Evolutionary conservation across 768 basidiomycete species (phyloP).

Genomic region (Xerocomellus amylosporus): DNA sequence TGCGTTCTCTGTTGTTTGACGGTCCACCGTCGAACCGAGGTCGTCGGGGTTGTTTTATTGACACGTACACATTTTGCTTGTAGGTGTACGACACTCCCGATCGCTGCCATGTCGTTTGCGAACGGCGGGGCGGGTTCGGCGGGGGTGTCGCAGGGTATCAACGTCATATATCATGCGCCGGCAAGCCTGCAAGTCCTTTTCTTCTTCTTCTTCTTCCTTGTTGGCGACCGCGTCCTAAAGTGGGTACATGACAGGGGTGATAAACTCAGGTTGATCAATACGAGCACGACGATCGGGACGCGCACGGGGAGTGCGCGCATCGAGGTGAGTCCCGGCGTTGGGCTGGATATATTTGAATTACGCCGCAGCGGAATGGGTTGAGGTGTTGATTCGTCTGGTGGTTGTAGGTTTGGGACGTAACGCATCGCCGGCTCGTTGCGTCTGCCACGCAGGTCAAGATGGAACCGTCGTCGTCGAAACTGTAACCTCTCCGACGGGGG

Average conservation of each 20-base stretch:
- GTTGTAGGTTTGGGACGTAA: slow-evolving; percentile 42
- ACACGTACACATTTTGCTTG: background rate
- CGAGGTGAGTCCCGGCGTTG: slow-evolving; percentile 34
- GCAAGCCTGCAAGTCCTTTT: slow-evolving; percentile 36
- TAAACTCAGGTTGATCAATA: slow-evolving; percentile 41
- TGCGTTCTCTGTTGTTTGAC: background rate
- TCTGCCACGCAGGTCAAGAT: slow-evolving; percentile 43
- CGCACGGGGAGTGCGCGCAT: slow-evolving; percentile 35
- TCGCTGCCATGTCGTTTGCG: slow-evolving; percentile 34
- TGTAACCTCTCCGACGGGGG: slow-evolving; percentile 4
- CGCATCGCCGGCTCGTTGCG: slow-evolving; percentile 39
- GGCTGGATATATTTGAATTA: background rate
- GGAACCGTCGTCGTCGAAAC: slow-evolving; percentile 22
- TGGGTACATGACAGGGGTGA: slow-evolving; percentile 36
- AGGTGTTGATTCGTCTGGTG: background rate
- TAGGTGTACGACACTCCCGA: slow-evolving; percentile 44
- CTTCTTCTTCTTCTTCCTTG: background rate
- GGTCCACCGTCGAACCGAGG: background rate
- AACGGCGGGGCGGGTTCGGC: slow-evolving; percentile 28
- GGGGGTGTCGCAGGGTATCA: slow-evolving; percentile 46
- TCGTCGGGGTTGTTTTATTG: background rate
- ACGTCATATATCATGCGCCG: slow-evolving; percentile 44
- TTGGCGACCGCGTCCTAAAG: background rate
- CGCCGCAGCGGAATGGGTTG: background rate
- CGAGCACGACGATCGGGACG: slow-evolving; percentile 32